Evolutionary conservation across 2,329 filamentous ascomycete species (phyloP), one percentile per base, ranked within the genome.

Genomic region (Claviceps paspali): DNA sequence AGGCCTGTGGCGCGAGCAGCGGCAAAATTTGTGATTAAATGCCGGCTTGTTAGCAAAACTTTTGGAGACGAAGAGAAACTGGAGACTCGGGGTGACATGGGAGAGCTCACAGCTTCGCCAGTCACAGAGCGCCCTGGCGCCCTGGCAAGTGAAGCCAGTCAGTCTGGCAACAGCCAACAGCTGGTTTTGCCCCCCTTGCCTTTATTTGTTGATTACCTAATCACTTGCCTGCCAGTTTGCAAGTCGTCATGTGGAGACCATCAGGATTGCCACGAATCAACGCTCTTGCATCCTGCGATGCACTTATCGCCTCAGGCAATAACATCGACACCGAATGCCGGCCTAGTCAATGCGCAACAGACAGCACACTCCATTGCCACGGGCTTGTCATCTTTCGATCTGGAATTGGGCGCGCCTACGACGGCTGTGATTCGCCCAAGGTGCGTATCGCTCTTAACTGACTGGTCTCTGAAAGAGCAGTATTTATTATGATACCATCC

Each of bases 21-120:
- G 57, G 59, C 61, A 56, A 50, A 59, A 61, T 63, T 59, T 53
- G 57, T 54, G 48, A 48, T 45, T 48, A 50, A 64, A 64, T 59
- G 45, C 46, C 52, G 48, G 46, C 53, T 66, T 56, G 55, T 63
- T 64, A 64, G 67, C 67, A 63, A 63, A 69, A 71, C 64, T 55
- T 62, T 63, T 61, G 52, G 51, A 51, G 43, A 48, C 48, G 47
- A 48, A 22, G 45, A 51, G 49, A 53, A 50, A 50, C 45, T 52
- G 45, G 45, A 50, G 18, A 33, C 21, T 14, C 36, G 29, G n/a
- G 23, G 39, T 44, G 42, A 44, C 42, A 44, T 38, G 39, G 41
- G 17, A 18, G n/a, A 18, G 15, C 14, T 18, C 29, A 22, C 29
- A 31, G 22, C 21, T 27, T 31, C 35, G 23, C 36, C 36, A 38